Evolutionary conservation across 2,329 filamentous ascomycete species (phyloP).

Genomic region (Aspergillus glaucus): DNA sequence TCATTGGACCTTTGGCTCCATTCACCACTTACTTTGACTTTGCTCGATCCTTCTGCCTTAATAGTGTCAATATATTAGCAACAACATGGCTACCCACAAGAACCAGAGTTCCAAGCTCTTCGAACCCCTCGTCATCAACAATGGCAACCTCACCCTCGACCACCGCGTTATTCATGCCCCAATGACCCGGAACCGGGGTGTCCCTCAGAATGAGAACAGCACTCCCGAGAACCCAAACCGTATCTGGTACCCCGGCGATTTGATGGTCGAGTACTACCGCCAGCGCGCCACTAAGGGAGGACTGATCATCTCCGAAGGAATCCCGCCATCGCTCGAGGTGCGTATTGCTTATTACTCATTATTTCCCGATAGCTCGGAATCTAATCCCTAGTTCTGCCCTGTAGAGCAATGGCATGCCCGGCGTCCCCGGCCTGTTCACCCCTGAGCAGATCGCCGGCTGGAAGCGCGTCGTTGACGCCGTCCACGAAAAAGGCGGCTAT

Average conservation of each 20-base stretch:
- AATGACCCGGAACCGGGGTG: conserved; percentile 49
- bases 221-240: conserved; percentile 44
- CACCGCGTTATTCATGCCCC: conserved; percentile 50
- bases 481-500: conserved; percentile 46
- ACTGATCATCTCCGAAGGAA: conserved; percentile 33
- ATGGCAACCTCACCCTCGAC: conserved; percentile 44
- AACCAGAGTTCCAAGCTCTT: conserved; percentile 36
- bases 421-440: conserved; percentile 29
- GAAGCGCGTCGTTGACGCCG: conserved; percentile 47
- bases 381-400: neutral
- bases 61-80: neutral
- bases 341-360: conserved; percentile 9
- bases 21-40: no score
- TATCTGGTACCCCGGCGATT: conserved; percentile 43
- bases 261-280: conserved; percentile 35
- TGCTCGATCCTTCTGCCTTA: neutral
- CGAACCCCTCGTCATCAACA: conserved; percentile 39
- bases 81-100: conserved; percentile 19
- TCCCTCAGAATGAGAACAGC: conserved; percentile 37
- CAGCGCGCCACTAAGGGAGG: conserved; percentile 34
- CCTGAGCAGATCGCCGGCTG: conserved; percentile 42
- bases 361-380: conserved; percentile 15
- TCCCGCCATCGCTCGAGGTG: conserved; percentile 35
- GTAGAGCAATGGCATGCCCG: conserved; percentile 35
- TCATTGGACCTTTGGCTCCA: no score